Conservation (phyloP, 2,329 filamentous ascomycete species). For the Hirsutella thompsonii region DNA sequence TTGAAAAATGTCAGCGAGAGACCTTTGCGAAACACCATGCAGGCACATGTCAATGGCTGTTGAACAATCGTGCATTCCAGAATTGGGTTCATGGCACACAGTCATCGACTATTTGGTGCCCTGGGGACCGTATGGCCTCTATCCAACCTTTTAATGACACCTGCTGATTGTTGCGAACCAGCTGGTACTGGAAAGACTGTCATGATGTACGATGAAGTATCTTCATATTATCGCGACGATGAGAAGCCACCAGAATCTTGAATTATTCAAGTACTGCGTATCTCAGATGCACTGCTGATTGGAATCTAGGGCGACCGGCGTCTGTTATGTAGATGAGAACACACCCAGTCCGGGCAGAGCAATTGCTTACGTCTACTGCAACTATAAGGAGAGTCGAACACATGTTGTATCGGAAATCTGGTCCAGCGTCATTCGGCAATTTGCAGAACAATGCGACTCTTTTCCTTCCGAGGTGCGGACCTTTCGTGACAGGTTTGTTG, state of each 20-base stretch:
- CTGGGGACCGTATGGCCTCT: slow-evolving; percentile 4
- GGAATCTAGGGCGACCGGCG: slow-evolving; percentile 2
- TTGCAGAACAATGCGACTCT: slow-evolving; percentile 3
- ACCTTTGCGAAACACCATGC: slow-evolving; percentile 3
- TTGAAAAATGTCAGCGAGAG: slow-evolving; percentile 2
- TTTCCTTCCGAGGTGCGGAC: slow-evolving; percentile 3
- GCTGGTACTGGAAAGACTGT: slow-evolving; percentile 6
- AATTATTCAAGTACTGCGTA: no score
- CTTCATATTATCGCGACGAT: no score
- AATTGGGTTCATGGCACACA: slow-evolving; percentile 3
- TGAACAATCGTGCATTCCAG: slow-evolving; percentile 3
- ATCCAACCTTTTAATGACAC: neutral
- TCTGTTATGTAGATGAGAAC: slow-evolving; percentile 4
- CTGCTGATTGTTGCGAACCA: slow-evolving; percentile 2
- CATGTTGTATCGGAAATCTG: slow-evolving; percentile 1
- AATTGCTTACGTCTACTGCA: slow-evolving; percentile 5
- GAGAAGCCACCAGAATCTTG: no score
- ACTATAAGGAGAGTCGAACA: slow-evolving; percentile 4
- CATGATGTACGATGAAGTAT: slow-evolving; percentile 4
- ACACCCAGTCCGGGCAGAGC: neutral
- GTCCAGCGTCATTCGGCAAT: slow-evolving; percentile 4
- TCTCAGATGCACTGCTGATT: no score
- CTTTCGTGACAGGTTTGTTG: slow-evolving; percentile 4
- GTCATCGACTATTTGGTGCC: slow-evolving; percentile 4
- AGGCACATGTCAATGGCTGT: slow-evolving; percentile 4